phyloP scores from a whole-genome alignment of 805 yeast genomes.

The Saccharomycopsis oosterbeekiorum region DNA sequence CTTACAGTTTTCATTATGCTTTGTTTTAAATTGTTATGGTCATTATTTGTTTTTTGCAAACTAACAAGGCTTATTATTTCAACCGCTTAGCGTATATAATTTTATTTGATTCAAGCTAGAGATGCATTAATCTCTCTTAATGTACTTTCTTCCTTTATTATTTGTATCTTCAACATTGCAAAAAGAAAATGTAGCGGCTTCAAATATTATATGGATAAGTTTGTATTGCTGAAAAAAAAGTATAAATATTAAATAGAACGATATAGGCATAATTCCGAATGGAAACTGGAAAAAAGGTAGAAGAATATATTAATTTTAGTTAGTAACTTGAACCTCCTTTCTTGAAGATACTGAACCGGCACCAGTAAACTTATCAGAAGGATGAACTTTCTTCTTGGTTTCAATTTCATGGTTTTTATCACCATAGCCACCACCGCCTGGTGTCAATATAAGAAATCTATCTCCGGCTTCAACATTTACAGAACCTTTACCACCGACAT shows the following conservation, averaged over 20 bases:
- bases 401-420: neutral
- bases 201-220: neutral
- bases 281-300: neutral
- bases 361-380: slow-evolving; percentile 20
- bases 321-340: slow-evolving; percentile 25
- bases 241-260: neutral
- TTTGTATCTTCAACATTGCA: neutral
- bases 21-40: too few species aligned
- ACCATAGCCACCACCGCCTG: slow-evolving; percentile 87
- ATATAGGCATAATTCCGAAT: neutral
- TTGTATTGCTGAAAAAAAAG: neutral
- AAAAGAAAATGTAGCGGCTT: neutral
- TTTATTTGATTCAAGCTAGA: too few species aligned
- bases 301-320: slow-evolving; percentile 16
- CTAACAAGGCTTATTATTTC: too few species aligned
- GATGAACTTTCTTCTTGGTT: slow-evolving; percentile 16
- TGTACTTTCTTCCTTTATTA: neutral
- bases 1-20: too few species aligned
- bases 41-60: too few species aligned
- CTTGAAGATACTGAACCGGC: slow-evolving; percentile 28
- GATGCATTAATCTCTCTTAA: too few species aligned
- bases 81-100: too few species aligned
- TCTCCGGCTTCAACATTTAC: slow-evolving; percentile 53
- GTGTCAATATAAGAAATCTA: slow-evolving; percentile 56
- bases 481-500: slow-evolving; percentile 66